These are phyloP conservation scores for Cryptococcus wingfieldii DNA, from an alignment of 1,284 basidiomycete species.

Conservation along the genomic window DNA sequence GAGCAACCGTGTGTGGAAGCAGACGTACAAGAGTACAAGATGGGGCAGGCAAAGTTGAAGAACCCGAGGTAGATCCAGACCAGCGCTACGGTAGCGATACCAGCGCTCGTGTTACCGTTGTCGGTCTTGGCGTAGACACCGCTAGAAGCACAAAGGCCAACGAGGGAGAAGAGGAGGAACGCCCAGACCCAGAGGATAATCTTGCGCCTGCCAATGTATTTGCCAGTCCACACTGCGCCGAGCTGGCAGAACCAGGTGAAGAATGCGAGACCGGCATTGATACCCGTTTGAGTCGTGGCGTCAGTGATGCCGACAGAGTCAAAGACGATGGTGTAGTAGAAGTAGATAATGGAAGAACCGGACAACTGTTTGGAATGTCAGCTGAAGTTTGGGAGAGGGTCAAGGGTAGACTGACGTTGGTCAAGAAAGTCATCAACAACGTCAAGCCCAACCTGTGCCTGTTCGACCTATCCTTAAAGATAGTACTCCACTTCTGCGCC, in stretches of 20 bases:
- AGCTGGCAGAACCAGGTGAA: slow-evolving; percentile 48
- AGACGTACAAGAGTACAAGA: slow-evolving; percentile 34
- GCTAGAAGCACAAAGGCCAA: slow-evolving; percentile 42
- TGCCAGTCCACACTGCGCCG: slow-evolving; percentile 35
- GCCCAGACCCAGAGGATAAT: slow-evolving; percentile 48
- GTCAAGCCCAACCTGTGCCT: slow-evolving; percentile 44
- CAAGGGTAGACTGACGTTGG: slow-evolving; percentile 15
- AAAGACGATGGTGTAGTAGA: slow-evolving; percentile 47
- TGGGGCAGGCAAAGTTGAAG: slow-evolving; percentile 46
- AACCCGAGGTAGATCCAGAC: slow-evolving; percentile 49
- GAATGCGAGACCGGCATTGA: slow-evolving; percentile 46
- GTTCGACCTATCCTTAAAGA: slow-evolving; percentile 37
- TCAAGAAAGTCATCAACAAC: slow-evolving; percentile 44
- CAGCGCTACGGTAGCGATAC: slow-evolving; percentile 42
- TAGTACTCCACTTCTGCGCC: slow-evolving; percentile 43
- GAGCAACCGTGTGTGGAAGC: not conserved
- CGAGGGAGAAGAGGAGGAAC: slow-evolving; percentile 33
- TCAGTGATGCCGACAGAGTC: slow-evolving; percentile 46
- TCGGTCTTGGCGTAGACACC: slow-evolving; percentile 36
- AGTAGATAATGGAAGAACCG: slow-evolving; percentile 47
- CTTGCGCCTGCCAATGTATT: slow-evolving; percentile 38
- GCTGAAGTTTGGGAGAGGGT: too few relatives aligned
- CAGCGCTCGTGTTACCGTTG: slow-evolving; percentile 26
- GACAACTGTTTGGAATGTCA: not conserved
- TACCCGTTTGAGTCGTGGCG: slow-evolving; percentile 47